Conservation (phyloP, 331 rosid species). For the Dryas integrifolia region DNA sequence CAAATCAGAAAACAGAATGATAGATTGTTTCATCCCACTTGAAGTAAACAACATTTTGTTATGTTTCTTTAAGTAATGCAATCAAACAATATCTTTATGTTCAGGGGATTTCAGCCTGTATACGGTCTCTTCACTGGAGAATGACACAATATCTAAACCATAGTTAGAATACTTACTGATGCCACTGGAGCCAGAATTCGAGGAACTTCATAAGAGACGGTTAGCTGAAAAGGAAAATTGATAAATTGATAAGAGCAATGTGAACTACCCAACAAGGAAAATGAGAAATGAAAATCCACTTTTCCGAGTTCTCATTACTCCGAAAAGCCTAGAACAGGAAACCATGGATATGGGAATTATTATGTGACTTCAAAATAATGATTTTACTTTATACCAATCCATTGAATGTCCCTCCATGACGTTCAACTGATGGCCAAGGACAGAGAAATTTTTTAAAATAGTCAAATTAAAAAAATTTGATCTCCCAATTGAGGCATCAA, state of each 20-base stretch:
- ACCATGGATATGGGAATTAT: background rate
- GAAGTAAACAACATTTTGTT: background rate
- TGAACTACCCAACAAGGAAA: conserved; percentile 11
- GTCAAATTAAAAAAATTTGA: background rate
- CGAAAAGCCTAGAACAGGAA: background rate
- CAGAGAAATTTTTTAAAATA: background rate
- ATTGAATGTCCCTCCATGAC: background rate
- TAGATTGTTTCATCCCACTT: background rate
- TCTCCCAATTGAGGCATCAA: background rate
- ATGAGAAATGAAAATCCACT: background rate
- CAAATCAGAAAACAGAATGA: conserved; percentile 15
- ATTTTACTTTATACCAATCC: background rate
- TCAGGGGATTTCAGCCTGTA: background rate
- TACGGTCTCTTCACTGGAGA: background rate
- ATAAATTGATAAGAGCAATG: conserved; percentile 2
- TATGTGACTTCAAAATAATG: background rate
- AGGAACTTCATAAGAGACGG: conserved; percentile 94
- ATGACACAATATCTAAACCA: background rate
- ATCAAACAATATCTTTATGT: background rate
- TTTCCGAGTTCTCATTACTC: background rate
- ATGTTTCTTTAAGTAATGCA: background rate
- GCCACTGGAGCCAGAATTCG: conserved; percentile 83
- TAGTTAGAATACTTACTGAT: conserved; percentile 53
- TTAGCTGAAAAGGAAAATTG: conserved; percentile 55
- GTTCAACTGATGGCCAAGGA: conserved; percentile 9